Evolutionary conservation across 108 stramenopile species (phyloP), one percentile per base, ranked within the genome.

Genomic region (Skeletonema marinoi): DNA sequence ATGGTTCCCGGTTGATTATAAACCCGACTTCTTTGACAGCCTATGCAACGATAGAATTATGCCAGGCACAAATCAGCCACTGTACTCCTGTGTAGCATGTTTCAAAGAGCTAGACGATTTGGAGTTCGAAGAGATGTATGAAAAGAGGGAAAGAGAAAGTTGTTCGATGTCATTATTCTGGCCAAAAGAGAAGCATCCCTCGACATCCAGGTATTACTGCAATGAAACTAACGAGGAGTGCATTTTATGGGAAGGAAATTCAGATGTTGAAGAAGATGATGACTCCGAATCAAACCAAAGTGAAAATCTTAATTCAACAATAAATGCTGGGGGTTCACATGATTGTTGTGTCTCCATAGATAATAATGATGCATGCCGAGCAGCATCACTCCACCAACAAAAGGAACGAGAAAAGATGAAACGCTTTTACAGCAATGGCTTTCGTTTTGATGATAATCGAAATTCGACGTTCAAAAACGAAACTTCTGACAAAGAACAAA

Each of bases 1-100:
- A 48, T 90, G 89, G 89, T 93, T 93, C 62, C 92, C 92, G 3
- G 89, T 93, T n/a, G 46, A 66, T 14, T 93, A 93, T 73, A 86
- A 85, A 58, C 32, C 76, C 17, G 87, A 90, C 21, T 93, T 93
- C 67, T 93, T 87, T 73, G 87, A 93, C 59, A 60, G 11, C 12
- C 60, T 72, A 14, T 72, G 71, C 59, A 39, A 38, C 3, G 7
- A 38, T 44, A 25, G 56, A 30, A 58, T 35, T 21, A 71, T 33
- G n/a, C 25, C 56, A 16, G 58, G 54, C 21, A 36, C 31, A 25
- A 54, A 48, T 21, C 48, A 54, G 30, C 5, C 11, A 12, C 35
- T 70, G 32, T 42, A 70, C 69, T 58, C 44, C 21, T 56, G 51
- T 31, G 69, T 70, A 46, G 69, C 69, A 48, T 56, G 51, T 11